Evolutionary conservation across 2,329 filamentous ascomycete species (phyloP).

Genomic region (Cordyceps tenuipes): DNA sequence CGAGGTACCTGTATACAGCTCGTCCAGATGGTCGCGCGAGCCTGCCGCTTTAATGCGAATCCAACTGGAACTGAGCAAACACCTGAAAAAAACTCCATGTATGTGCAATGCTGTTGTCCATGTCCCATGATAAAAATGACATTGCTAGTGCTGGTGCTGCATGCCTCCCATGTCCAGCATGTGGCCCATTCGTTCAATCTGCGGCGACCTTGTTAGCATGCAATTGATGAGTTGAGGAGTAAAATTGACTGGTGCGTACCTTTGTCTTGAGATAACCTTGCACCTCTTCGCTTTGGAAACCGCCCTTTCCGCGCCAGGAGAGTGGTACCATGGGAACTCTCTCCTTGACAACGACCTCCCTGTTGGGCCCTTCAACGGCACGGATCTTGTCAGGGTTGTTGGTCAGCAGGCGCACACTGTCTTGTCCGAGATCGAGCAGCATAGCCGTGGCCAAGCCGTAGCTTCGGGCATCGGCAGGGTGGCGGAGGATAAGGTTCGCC

Average conservation of each 20-base stretch:
- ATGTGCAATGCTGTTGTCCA: conserved; percentile 11
- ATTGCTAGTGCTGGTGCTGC: not conserved
- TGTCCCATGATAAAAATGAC: not conserved
- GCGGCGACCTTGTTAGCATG: conserved; percentile 16
- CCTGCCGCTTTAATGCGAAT: not conserved
- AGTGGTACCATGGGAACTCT: conserved; percentile 91
- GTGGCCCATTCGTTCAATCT: conserved; percentile 87
- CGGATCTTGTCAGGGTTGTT: conserved; percentile 97
- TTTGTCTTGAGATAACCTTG: conserved; percentile 94
- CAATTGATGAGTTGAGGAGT: not conserved
- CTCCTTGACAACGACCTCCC: conserved; percentile 82
- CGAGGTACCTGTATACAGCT: not conserved
- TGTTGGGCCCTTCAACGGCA: conserved; percentile 83
- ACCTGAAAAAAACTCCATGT: conserved; percentile 9
- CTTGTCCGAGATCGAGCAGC: conserved; percentile 73
- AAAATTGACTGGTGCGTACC: conserved; percentile 36
- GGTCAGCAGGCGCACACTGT: conserved; percentile 73
- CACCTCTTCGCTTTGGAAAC: conserved; percentile 80
- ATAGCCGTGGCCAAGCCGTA: conserved; percentile 97
- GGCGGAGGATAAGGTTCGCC: conserved; percentile 81
- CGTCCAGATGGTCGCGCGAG: not conserved
- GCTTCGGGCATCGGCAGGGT: conserved; percentile 88
- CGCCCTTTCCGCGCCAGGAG: conserved; percentile 80
- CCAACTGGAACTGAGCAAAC: not conserved
- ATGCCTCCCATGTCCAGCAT: conserved; percentile 52